Evolutionary conservation across 2,329 filamentous ascomycete genomes (phyloP), one percentile per base, ranked within the genome.

Genomic region (Ophiocordyceps camponoti-floridani): DNA sequence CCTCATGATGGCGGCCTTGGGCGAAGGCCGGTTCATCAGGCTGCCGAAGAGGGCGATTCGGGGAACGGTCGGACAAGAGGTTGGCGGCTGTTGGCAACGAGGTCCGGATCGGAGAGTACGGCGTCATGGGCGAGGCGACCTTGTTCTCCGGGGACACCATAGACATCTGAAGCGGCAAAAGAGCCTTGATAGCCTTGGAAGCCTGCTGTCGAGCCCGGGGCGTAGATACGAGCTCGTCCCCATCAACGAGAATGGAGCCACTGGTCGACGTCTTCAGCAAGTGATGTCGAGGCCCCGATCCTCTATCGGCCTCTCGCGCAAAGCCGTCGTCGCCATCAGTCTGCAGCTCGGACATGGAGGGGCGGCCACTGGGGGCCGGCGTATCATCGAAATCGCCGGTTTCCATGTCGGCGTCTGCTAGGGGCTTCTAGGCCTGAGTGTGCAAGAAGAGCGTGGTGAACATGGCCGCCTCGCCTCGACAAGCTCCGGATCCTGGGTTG

Each of bases 371-470:
- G 9, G 56, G 54, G n/a, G 54, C 50, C 16, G 61, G 59, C 18
- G 59, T 61, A 18, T 51, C 47, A 46, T 62, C 56, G 43, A 63
- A 60, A 42, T 54, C 53, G n/a, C 52, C 52, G 31, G 43, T 31
- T 12, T 52, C 51, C 46, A 53, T 51, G 30, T 51, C 46, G 4
- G 43, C 43, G 38, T 48, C 45, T 27, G 47, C 47, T 14, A 46
- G 40, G 41, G 50, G 49, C 43, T 51, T 47, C 27, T 49, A 48
- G 44, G 49, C 51, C 44, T 46, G 47, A 30, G 43, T 50, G 33
- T 56, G 49, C 26, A 45, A 47, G 46, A 54, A 53, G 30, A 54
- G 48, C 9, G 46, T 44, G 23, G 51, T 48, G 47, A 54, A 52
- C 44, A 46, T 47, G 30, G 27, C 44, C 27, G 16, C 33, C 18